phyloP scores from a whole-genome alignment of 192 early-diverging fungal genomes.

The Coemansia sp. region DNA sequence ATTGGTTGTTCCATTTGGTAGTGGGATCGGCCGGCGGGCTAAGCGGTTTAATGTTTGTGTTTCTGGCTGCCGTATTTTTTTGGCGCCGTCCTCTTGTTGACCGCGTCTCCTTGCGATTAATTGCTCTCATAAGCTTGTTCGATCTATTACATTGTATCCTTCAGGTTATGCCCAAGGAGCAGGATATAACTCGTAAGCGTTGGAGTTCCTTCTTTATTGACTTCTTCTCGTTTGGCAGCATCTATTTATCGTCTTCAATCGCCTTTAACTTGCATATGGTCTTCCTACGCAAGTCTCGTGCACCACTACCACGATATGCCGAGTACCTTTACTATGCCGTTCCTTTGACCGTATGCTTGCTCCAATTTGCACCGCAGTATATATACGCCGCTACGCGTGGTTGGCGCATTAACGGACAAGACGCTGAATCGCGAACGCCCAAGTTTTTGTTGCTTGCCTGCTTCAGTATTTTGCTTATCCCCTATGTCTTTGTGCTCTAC shows the following conservation, averaged over 20 bases:
- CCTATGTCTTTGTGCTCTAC: no score
- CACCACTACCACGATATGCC: conserved; percentile 18
- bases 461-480: conserved; percentile 6
- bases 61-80: no score
- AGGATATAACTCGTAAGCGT: not conserved
- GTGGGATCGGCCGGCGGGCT: no score
- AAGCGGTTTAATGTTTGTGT: no score
- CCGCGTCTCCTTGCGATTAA: no score
- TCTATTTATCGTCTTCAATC: conserved; percentile 33
- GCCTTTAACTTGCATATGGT: conserved; percentile 43
- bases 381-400: conserved; percentile 13
- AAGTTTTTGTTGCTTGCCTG: conserved; percentile 10
- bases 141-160: conserved; percentile 23
- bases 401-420: conserved; percentile 5
- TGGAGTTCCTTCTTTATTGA: conserved; percentile 11
- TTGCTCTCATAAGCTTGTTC: conserved; percentile 12
- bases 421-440: not conserved
- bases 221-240: conserved; percentile 8
- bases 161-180: not conserved
- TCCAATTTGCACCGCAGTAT: conserved; percentile 15
- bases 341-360: conserved; percentile 1
- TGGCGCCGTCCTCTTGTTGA: no score
- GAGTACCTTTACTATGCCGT: conserved; percentile 33
- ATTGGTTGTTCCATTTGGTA: no score
- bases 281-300: conserved; percentile 18